Evolutionary conservation across 768 basidiomycete genomes (phyloP).

Genomic region (Pleurotus ostreatus): DNA sequence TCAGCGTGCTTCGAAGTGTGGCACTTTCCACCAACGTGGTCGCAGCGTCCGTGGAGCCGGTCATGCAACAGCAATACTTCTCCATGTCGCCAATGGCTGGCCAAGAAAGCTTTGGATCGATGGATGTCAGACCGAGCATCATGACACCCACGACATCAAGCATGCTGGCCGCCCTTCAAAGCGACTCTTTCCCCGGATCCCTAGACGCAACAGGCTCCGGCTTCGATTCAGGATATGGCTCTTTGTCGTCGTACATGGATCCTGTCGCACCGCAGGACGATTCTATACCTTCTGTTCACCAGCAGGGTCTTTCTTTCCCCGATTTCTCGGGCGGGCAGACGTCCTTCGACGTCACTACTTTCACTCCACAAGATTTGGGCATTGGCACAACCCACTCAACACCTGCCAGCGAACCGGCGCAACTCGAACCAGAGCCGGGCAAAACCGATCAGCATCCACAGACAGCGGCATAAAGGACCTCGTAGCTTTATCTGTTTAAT

Average conservation of each 20-base stretch:
- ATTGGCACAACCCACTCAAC: slow-evolving; percentile 50
- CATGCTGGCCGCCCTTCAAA: slow-evolving; percentile 86
- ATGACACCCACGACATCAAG: slow-evolving; percentile 86
- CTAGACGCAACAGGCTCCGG: slow-evolving; percentile 60
- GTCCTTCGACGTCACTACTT: slow-evolving; percentile 68
- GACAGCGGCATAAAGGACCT: slow-evolving; percentile 24
- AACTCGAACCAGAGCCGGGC: slow-evolving; percentile 52
- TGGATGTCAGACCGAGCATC: slow-evolving; percentile 58
- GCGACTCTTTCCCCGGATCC: slow-evolving; percentile 66
- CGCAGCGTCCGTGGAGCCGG: slow-evolving; percentile 86
- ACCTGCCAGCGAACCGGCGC: slow-evolving; percentile 52
- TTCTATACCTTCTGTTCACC: slow-evolving; percentile 51
- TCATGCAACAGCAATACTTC: slow-evolving; percentile 82
- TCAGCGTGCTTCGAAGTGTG: slow-evolving; percentile 83
- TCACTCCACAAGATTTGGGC: slow-evolving; percentile 62
- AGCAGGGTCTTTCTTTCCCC: slow-evolving; percentile 62
- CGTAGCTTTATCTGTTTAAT: slow-evolving; percentile 11
- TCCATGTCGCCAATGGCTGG: slow-evolving; percentile 86
- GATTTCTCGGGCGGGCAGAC: slow-evolving; percentile 63
- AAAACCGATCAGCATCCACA: slow-evolving; percentile 53
- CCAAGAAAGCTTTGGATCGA: slow-evolving; percentile 69
- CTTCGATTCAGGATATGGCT: slow-evolving; percentile 68
- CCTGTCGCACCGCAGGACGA: slow-evolving; percentile 63
- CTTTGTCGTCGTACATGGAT: slow-evolving; percentile 71
- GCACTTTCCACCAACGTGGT: slow-evolving; percentile 89